Conservation (phyloP, 2,329 filamentous ascomycete genomes). For the Botryotinia globosa region DNA sequence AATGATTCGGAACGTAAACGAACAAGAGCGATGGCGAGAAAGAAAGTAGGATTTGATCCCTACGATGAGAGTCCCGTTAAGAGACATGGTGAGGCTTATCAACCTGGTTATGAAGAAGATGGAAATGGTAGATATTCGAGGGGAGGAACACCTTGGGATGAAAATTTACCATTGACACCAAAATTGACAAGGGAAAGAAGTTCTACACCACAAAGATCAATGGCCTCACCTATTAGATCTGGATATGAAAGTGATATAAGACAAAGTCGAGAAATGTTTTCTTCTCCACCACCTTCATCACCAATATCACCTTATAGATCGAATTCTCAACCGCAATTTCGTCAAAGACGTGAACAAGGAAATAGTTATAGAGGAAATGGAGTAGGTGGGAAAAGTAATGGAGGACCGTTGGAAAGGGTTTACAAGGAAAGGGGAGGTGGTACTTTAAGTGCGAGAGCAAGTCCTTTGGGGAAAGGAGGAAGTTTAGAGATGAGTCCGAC, state of each 20-base stretch:
- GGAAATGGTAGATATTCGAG: slow-evolving; percentile 28
- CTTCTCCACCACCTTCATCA: slow-evolving; percentile 1
- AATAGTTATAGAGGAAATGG: not conserved
- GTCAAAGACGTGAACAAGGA: not conserved
- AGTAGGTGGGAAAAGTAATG: not conserved
- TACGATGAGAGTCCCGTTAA: slow-evolving; percentile 71
- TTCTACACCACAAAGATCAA: slow-evolving; percentile 1
- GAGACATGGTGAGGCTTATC: slow-evolving; percentile 59
- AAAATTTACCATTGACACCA: not conserved
- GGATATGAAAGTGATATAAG: not conserved
- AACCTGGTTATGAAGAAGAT: slow-evolving; percentile 39
- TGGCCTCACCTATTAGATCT: not conserved
- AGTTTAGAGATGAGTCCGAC: not conserved
- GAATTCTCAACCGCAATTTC: not conserved
- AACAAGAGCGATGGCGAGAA: slow-evolving; percentile 57
- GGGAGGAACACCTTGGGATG: slow-evolving; percentile 29
- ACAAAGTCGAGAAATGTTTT: not conserved
- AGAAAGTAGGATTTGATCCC: slow-evolving; percentile 66
- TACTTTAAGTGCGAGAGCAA: not conserved
- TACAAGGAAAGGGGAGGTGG: not conserved
- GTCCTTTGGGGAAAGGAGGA: slow-evolving; percentile 12
- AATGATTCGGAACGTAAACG: slow-evolving; percentile 59
- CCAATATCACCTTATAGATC: slow-evolving; percentile 9
- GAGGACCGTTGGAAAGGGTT: slow-evolving; percentile 1
- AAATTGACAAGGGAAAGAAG: slow-evolving; percentile 11